Evolutionary conservation across 371 early-diverging fungal species (phyloP).

Genomic region (Lichtheimia hyalospora): DNA sequence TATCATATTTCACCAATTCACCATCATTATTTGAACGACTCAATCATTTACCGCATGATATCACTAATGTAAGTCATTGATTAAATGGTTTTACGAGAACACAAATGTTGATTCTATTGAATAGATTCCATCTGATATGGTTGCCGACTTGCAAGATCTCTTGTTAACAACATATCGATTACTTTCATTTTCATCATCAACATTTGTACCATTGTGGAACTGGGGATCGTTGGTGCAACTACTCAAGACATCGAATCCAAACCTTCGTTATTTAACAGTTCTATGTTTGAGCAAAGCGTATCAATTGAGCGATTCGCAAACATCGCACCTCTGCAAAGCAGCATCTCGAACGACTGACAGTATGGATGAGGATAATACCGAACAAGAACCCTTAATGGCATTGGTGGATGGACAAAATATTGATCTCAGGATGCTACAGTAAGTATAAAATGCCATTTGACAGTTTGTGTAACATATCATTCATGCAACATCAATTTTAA

Average conservation of each 20-base stretch:
- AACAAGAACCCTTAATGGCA: constrained; percentile 33
- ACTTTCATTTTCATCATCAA: constrained; percentile 50
- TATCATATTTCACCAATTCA: constrained; percentile 56
- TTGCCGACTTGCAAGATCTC: constrained; percentile 44
- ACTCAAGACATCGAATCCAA: constrained; percentile 43
- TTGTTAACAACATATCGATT: constrained; percentile 65
- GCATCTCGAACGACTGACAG: constrained; percentile 8
- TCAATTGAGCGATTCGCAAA: constrained; percentile 51
- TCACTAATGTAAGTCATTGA: neutral
- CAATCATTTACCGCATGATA: constrained; percentile 30
- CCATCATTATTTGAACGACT: constrained; percentile 57
- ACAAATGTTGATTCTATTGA: neutral
- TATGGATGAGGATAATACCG: constrained; percentile 20
- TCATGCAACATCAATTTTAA: constrained; percentile 1
- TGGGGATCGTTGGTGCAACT: constrained; percentile 65
- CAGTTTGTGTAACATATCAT: neutral
- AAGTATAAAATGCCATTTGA: constrained; percentile 7
- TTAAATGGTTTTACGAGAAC: neutral
- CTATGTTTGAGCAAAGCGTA: constrained; percentile 58
- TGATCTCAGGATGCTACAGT: constrained; percentile 52
- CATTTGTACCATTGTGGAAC: constrained; percentile 64
- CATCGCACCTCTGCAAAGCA: constrained; percentile 24
- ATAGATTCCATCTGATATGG: neutral
- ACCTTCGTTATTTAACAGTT: constrained; percentile 51
- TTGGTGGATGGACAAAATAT: constrained; percentile 30